Conservation (phyloP, 495 filamentous ascomycete species). For the Evernia prunastri region DNA sequence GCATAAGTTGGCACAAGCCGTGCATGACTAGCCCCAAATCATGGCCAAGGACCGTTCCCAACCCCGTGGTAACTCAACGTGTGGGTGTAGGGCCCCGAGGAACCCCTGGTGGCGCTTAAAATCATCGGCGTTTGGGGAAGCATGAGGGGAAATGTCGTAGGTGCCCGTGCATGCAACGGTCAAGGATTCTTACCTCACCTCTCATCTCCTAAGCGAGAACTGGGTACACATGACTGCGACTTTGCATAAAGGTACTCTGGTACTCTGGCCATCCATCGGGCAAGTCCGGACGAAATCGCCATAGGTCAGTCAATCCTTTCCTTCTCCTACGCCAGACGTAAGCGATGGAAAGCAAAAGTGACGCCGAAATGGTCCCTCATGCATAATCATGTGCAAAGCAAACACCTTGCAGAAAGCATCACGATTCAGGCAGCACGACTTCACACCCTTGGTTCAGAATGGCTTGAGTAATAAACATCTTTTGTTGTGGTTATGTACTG, state of each 20-base stretch:
- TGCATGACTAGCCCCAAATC: background rate
- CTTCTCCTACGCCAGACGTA: too few species aligned
- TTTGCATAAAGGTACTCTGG: background rate
- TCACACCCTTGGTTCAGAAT: background rate
- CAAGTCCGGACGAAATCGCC: background rate
- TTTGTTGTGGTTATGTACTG: background rate
- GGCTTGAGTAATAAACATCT: background rate
- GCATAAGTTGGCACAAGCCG: conserved; percentile 1
- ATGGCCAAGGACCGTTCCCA: background rate
- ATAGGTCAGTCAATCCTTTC: background rate
- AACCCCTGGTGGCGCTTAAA: conserved; percentile 6
- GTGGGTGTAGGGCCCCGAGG: background rate
- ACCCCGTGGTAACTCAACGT: background rate
- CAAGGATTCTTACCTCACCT: background rate
- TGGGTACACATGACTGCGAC: background rate
- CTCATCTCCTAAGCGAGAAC: background rate
- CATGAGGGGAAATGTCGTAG: background rate
- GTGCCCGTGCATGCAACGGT: background rate
- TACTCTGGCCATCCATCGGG: background rate
- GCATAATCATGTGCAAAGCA: background rate
- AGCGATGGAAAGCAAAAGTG: background rate
- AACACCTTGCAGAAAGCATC: background rate
- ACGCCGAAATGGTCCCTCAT: background rate
- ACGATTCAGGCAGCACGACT: background rate
- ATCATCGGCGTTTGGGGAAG: background rate